Base-by-base conservation (phyloP, 306 rosid species). In the Begonia masoniana region DNA sequence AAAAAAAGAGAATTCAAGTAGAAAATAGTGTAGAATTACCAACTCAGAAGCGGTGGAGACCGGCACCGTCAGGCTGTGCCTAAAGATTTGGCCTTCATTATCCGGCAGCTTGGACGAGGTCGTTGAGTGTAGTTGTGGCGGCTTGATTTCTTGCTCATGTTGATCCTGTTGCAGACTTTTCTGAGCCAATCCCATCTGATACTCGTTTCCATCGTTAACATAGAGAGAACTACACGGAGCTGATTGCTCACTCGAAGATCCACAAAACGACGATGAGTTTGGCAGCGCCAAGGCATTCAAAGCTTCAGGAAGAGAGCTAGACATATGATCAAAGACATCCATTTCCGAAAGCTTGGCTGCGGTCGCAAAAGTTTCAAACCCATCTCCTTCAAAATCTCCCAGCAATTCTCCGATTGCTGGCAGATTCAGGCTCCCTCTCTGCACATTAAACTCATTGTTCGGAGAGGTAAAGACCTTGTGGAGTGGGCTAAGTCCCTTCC, bases 401-500 rank as follows among this genome's bases (percentile, higher is more conserved):
- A 89, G 68, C 49, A 89, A 80, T 55, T 89, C 94, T 23, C 81
- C 95, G 7, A 89, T 74, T 0, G 73, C 74, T 2, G 80, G 84
- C 12, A 84, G 62, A 10, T 91, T 67, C 53, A 69, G 68, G 50
- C 63, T 71, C 39, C 39, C 39, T 31, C 39, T 31, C 39, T 31
- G 39, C 39, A 7, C 39, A 31, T 31, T 31, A 7, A 31, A 31
- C 8, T 31, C 39, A 7, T 12, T 45, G 13, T 12, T 45, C 49
- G 49, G 49, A 45, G 49, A 10, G 14, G 15, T 45, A 2, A 74
- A 85, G 0, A 85, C 91, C 76, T 63, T 80, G 8, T 83, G 94
- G 15, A 89, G 94, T 4, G 97, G 95, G 48, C 97, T 89, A 1
- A 76, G 73, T 58, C 97, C 89, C 58, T 85, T 88, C 43, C 94